Conservation (phyloP, 306 rosid species). For the Inga leiocalycina region DNA sequence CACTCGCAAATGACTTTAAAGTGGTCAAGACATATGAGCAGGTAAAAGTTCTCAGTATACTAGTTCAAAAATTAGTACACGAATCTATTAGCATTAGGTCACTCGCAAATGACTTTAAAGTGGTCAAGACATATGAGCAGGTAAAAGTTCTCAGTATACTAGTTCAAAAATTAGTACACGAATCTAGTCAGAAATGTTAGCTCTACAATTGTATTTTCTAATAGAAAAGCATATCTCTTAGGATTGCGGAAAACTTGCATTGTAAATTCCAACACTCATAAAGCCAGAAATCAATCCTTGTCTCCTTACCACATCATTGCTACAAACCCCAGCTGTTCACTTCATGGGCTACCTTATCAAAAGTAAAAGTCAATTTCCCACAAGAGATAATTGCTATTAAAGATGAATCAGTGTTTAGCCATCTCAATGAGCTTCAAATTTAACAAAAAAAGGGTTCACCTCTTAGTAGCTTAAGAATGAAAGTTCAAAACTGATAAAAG, state of each 20-base stretch:
- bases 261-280: not conserved
- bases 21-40: not conserved
- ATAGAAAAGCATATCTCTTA: not conserved
- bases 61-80: not conserved
- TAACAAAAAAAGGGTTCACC: not conserved
- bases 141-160: too few relatives aligned
- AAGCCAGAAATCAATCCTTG: not conserved
- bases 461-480: not conserved
- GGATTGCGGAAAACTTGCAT: not conserved
- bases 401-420: not conserved
- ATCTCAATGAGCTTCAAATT: not conserved
- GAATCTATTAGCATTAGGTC: not conserved
- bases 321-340: not conserved
- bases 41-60: too few relatives aligned
- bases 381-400: not conserved
- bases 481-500: conserved; percentile 3
- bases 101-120: not conserved
- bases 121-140: not conserved
- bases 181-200: not conserved
- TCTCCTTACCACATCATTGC: not conserved
- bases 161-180: not conserved
- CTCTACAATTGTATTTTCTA: not conserved
- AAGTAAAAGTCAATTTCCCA: not conserved
- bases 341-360: too few relatives aligned
- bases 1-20: not conserved